These are phyloP conservation scores for Phyllosticta citribraziliensis DNA, from an alignment of 2,329 filamentous ascomycete species.

Conservation along the genomic window DNA sequence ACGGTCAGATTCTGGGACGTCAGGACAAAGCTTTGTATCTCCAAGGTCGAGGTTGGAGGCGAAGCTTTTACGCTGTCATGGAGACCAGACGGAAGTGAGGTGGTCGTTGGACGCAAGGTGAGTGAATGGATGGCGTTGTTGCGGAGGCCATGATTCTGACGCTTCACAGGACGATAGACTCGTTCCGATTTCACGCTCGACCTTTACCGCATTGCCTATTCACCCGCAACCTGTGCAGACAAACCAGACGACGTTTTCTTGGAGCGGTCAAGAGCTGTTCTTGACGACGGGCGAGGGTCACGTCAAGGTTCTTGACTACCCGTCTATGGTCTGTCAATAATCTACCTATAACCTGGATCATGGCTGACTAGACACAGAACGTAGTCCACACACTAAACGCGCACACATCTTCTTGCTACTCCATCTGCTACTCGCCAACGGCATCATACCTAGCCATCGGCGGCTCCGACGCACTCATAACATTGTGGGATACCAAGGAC, in stretches of 20 bases:
- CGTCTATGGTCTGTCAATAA: constrained; percentile 26
- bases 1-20: constrained; percentile 75
- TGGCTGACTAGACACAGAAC: constrained; percentile 14
- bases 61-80: constrained; percentile 63
- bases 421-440: constrained; percentile 59
- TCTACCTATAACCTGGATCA: constrained; percentile 15
- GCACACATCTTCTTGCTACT: constrained; percentile 63
- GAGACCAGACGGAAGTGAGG: constrained; percentile 54
- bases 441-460: constrained; percentile 65
- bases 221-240: constrained; percentile 56
- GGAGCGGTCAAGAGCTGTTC: constrained; percentile 61
- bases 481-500: constrained; percentile 67
- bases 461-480: constrained; percentile 64
- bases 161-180: constrained; percentile 48
- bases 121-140: constrained; percentile 13
- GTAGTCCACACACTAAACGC: constrained; percentile 53
- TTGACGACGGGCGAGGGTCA: constrained; percentile 62
- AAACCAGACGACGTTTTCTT: constrained; percentile 66
- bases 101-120: constrained; percentile 67
- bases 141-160: background rate
- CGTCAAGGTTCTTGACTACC: constrained; percentile 49
- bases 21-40: constrained; percentile 58
- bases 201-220: constrained; percentile 45
- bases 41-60: constrained; percentile 57
- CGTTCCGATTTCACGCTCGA: constrained; percentile 52